Conservation (phyloP, 2,329 filamentous ascomycete species). For the Ceratocystis lukuohia region DNA sequence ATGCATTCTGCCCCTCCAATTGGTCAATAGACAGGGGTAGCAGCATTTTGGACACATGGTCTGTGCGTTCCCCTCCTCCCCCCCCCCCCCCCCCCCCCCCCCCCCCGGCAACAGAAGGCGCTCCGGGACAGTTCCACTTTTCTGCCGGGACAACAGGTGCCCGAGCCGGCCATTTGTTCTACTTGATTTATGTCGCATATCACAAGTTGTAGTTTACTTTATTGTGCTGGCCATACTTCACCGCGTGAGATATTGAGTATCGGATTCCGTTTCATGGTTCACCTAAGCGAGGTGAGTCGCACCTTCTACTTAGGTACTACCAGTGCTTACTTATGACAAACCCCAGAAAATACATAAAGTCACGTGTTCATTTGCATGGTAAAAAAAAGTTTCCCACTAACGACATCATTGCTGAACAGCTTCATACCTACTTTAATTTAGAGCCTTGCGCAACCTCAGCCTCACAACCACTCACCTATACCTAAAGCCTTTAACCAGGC, state of each 20-base stretch:
- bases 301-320: no score
- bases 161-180: not conserved
- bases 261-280: no score
- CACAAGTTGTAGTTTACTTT: not conserved
- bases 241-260: no score
- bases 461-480: conserved; percentile 6
- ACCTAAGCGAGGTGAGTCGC: no score
- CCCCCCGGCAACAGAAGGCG: conserved; percentile 1
- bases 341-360: not conserved
- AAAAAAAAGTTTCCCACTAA: conserved; percentile 18
- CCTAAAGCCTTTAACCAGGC: not conserved
- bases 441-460: conserved; percentile 12
- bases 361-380: conserved; percentile 12
- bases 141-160: not conserved
- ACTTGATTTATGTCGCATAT: not conserved
- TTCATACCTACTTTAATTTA: conserved; percentile 2
- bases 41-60: conserved; percentile 10
- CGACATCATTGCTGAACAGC: conserved; percentile 16
- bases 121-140: conserved; percentile 12
- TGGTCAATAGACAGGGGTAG: conserved; percentile 15
- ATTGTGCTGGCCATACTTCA: not conserved
- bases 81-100: not conserved
- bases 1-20: conserved; percentile 14
- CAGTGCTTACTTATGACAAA: no score
- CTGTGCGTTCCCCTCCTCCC: conserved; percentile 1